Conservation (phyloP, 805 yeast genomes). For the Candida jianshihensis region DNA sequence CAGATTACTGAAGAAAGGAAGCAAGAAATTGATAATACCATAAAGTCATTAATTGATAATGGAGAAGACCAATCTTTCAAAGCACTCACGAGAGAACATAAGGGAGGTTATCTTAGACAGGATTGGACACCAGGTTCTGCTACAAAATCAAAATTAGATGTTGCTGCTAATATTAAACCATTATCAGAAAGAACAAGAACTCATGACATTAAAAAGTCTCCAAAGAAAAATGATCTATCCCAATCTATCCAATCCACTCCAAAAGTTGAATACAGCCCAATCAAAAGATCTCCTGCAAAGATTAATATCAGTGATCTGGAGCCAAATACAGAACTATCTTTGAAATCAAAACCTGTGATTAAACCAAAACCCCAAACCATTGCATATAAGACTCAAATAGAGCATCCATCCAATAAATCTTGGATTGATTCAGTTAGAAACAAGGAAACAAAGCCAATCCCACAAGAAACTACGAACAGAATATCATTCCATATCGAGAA, state of each 20-base stretch:
- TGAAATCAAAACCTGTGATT: conserved; percentile 6
- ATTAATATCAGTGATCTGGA: conserved; percentile 5
- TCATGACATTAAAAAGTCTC: conserved; percentile 8
- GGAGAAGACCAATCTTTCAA: not conserved
- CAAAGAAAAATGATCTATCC: conserved; percentile 4
- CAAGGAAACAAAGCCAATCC: not conserved
- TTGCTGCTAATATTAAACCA: conserved; percentile 1
- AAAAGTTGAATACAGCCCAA: conserved; percentile 2
- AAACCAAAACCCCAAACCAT: conserved; percentile 8
- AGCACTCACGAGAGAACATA: conserved; percentile 3
- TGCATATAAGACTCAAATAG: not conserved
- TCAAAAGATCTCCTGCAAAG: conserved; percentile 17
- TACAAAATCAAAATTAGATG: conserved; percentile 5
- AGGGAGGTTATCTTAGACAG: conserved; percentile 7
- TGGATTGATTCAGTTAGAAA: conserved; percentile 1
- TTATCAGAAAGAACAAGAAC: not conserved
- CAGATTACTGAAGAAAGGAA: conserved; percentile 15
- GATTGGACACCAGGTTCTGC: conserved; percentile 7
- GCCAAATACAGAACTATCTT: not conserved
- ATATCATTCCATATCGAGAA: not conserved
- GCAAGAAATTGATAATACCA: conserved; percentile 13
- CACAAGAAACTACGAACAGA: conserved; percentile 1
- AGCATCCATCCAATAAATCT: not conserved
- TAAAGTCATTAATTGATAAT: conserved; percentile 11
- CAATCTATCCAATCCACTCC: not conserved